These are phyloP conservation scores for Yamadazyma mexicana DNA, from an alignment of 1,139 yeast genomes.

Conservation along the genomic window DNA sequence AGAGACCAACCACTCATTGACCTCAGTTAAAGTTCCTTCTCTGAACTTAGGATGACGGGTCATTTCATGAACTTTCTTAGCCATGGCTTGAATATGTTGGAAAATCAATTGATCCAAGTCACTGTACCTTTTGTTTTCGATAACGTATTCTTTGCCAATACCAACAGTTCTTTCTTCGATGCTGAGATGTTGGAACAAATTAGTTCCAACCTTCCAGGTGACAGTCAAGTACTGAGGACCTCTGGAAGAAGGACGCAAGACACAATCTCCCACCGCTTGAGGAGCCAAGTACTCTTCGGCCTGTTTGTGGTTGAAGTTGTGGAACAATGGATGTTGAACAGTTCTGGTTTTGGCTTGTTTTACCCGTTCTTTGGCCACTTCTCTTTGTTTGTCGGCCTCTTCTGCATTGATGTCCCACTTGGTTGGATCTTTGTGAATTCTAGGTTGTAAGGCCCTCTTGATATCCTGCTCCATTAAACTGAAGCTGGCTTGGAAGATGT, in stretches of 20 bases:
- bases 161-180: conserved; percentile 66
- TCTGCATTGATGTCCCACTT: conserved; percentile 89
- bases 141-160: conserved; percentile 61
- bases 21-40: conserved; percentile 76
- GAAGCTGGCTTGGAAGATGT: conserved; percentile 69
- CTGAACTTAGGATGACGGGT: conserved; percentile 85
- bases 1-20: conserved; percentile 82
- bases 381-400: conserved; percentile 59
- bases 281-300: conserved; percentile 95
- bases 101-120: conserved; percentile 94
- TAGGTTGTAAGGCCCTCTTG: conserved; percentile 52
- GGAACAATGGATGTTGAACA: conserved; percentile 90
- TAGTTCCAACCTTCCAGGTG: conserved; percentile 95
- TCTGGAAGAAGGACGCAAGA: conserved; percentile 90
- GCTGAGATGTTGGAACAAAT: conserved; percentile 87
- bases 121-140: conserved; percentile 69
- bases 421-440: conserved; percentile 55
- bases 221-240: conserved; percentile 87
- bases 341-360: conserved; percentile 61
- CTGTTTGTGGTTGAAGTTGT: conserved; percentile 77
- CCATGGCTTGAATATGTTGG: conserved; percentile 83
- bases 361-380: conserved; percentile 58
- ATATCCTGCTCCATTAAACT: conserved; percentile 70
- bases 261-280: conserved; percentile 85
- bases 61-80: conserved; percentile 83